Base-by-base conservation (phyloP, 1,284 basidiomycete species). In the Fomitopsis pinicola region DNA sequence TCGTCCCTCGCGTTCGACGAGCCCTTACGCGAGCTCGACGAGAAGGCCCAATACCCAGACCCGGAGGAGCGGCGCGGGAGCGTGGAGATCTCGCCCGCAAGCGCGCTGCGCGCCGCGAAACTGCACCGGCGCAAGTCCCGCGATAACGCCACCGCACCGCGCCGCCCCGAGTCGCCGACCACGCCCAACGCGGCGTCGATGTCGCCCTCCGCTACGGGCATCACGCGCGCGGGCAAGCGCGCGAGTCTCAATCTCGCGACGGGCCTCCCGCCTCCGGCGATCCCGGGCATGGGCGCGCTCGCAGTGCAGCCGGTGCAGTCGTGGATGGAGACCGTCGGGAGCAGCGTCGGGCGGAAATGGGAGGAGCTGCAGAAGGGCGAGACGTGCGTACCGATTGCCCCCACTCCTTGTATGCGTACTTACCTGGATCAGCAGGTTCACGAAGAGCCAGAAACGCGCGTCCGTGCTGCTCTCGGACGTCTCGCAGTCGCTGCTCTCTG, bases 391-490 rank as follows among this genome's bases (percentile, higher is more conserved):
- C 61, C 38, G 38, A 40, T 40, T 40, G 8, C 57, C 26, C 33
- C 55, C 28, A 36, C 44, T 62, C 33, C 61, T 56, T 42, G 26
- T 53, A 54, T 59, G 57, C 28, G 19, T 53, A 14, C 44, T 46
- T 10, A 14, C n/a, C 38, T 12, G 12, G n/a, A 38, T 33, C 5
- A 2, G 30, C 63, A 88, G 88, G 35, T 80, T 89, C 67, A 75
- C 82, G 17, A 86, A 84, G 67, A 78, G 76, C 67, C 84, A 84
- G 63, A 89, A 88, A 72, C 84, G 87, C 30, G 88, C 88, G 0
- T 88, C 88, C 0, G 66, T 82, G 1, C 77, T 90, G 42, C 69
- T 91, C 57, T 82, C 84, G 0, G 88, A 89, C 67, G 82, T 90
- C 42, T 86, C 85, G 2, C 79, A 80, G 62, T 79, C 82, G 30